Evolutionary conservation across 805 yeast genomes (phyloP), one percentile per base, ranked within the genome.

Genomic region (Nakazawaea populi): DNA sequence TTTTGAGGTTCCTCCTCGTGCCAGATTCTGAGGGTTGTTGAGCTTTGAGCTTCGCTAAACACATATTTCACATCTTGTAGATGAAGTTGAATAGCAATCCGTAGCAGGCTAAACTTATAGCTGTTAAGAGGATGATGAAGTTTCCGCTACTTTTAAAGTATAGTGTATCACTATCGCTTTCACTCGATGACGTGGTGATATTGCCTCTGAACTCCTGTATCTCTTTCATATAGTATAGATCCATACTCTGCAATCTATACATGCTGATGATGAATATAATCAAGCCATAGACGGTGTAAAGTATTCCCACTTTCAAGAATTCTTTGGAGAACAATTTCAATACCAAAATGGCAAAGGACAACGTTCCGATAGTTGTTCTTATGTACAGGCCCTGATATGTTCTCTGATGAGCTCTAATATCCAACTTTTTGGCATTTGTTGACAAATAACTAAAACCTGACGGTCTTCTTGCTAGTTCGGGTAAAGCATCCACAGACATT

Each of bases 331-430:
- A 87, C 38, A 87, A 64, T 62, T 85, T 83, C 56, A 87, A 72
- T 14, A 87, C 75, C 50, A 86, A 66, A 34, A 86, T 68, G 4
- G 87, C 61, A 58, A 88, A 83, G 9, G 89, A 76, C 31, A 88
- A 64, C 48, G 83, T 76, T 24, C 87, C 84, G 32, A 88, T 67
- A 24, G 91, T 85, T 0, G 91, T 80, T 48, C 96, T 66, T 29
- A 85, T 72, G 60, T 88, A 87, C 1, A 95, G 91, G 0, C 95
- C 96, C 60, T 87, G 94, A 59, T 86, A 87, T 0, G 95, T 87
- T 51, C 96, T 66, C 65, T 87, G 94, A 58, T 85, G 85, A 0
- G 92, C 94, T 57, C 85, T 56, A 3, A 79, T 71, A 55, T 79
- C 84, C 29, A 79, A 63, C 56, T 74, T 73, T 49, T 70, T 70